Percentiles rank a stretch among this genome's conserved stretches.
Evolutionary conservation across 1,139 yeast genomes (phyloP).

Genomic region (Meyerozyma carpophila): DNA sequence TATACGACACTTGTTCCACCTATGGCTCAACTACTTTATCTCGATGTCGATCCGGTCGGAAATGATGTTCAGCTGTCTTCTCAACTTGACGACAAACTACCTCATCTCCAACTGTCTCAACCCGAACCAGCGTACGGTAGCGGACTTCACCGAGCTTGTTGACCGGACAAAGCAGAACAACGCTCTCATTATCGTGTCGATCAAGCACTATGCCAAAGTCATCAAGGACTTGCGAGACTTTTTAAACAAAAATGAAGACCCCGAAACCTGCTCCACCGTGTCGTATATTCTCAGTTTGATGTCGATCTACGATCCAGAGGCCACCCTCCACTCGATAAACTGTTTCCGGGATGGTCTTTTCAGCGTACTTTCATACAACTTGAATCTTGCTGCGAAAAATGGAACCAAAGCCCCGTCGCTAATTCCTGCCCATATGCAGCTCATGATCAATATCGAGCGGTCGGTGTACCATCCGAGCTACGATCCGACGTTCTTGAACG

Average conservation of each 20-base stretch:
- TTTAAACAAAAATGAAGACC: constrained; percentile 26
- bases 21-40: constrained; percentile 33
- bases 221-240: constrained; percentile 28
- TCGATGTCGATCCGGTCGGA: constrained; percentile 13
- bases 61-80: constrained; percentile 34
- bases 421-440: constrained; percentile 29
- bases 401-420: constrained; percentile 15
- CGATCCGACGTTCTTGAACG: constrained; percentile 27
- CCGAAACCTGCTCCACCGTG: constrained; percentile 31
- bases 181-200: constrained; percentile 23
- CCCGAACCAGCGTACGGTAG: constrained; percentile 4
- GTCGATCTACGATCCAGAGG: constrained; percentile 44
- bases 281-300: constrained; percentile 38
- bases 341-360: constrained; percentile 42
- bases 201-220: constrained; percentile 34
- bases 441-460: constrained; percentile 34
- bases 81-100: constrained; percentile 38
- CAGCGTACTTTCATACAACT: constrained; percentile 29
- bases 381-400: constrained; percentile 18
- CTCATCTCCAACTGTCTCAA: constrained; percentile 30
- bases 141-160: constrained; percentile 2
- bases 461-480: constrained; percentile 37
- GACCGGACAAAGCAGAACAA: constrained; percentile 15
- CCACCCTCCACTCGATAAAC: constrained; percentile 31
- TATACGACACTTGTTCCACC: constrained; percentile 27